A percentile compares a stretch with the other conserved stretches of the same genome.
These are phyloP conservation scores for Fomitopsis serialis DNA, from an alignment of 768 basidiomycete species.

Conservation along the genomic window DNA sequence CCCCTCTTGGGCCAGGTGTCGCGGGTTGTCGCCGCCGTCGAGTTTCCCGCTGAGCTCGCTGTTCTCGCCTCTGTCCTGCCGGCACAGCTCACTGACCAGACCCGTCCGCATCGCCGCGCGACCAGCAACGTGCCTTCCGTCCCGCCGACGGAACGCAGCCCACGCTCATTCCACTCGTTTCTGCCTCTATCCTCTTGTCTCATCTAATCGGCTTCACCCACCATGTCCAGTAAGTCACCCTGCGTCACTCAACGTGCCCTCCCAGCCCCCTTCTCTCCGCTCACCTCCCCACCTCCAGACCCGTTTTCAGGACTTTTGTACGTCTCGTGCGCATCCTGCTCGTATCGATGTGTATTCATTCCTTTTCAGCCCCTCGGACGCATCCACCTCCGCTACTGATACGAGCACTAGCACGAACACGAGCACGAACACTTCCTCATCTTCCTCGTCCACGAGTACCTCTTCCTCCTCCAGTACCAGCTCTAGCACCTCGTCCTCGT, in stretches of 20 bases:
- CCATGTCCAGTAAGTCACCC: not conserved
- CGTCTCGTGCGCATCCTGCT: not conserved
- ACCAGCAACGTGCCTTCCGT: too few relatives aligned
- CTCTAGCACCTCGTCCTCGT: not conserved
- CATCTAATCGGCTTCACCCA: not conserved
- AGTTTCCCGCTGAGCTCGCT: too few relatives aligned
- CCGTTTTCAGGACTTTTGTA: not conserved
- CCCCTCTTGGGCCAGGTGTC: too few relatives aligned
- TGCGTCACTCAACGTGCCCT: not conserved
- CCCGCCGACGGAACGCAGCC: not conserved
- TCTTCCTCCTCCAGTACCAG: not conserved
- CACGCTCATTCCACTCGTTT: not conserved
- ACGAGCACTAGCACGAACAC: not conserved
- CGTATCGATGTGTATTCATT: not conserved
- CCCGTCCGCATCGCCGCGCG: too few relatives aligned
- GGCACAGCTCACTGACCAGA: too few relatives aligned
- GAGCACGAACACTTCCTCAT: not conserved
- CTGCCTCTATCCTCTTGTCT: not conserved
- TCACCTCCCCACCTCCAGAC: not conserved
- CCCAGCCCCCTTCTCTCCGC: not conserved
- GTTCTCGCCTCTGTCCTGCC: too few relatives aligned
- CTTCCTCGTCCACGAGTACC: not conserved
- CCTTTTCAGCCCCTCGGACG: not conserved
- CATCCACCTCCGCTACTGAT: not conserved
- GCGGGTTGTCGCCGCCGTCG: too few relatives aligned